Conservation (phyloP, 129 eudicot genomes). For the Saussurea involucrata region DNA sequence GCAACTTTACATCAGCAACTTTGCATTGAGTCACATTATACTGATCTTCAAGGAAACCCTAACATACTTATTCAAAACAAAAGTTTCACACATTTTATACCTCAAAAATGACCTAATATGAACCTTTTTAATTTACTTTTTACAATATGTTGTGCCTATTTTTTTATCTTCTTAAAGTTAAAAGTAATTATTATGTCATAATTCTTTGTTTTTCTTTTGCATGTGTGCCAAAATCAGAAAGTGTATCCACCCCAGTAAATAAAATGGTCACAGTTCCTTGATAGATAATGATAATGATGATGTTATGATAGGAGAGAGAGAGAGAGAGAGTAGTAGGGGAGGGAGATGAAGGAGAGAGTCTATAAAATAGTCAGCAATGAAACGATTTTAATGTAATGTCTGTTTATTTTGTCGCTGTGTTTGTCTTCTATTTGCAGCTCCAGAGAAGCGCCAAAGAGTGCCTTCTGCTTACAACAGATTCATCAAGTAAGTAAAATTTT, state of each 20-base stretch:
- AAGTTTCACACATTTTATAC: not conserved
- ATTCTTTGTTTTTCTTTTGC: conserved; percentile 11
- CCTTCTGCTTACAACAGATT: conserved; percentile 99
- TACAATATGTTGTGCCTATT: not conserved
- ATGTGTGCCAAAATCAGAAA: conserved; percentile 10
- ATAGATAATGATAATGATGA: conserved; percentile 71
- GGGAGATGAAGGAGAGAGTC: conserved; percentile 12
- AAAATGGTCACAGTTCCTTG: conserved; percentile 36
- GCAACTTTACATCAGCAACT: conserved; percentile 34
- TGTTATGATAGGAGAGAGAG: conserved; percentile 47
- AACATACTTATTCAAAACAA: conserved; percentile 9
- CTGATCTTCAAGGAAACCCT: conserved; percentile 35
- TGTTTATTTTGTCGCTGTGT: conserved; percentile 45
- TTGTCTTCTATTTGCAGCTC: conserved; percentile 64
- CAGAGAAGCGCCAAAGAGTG: conserved; percentile 99
- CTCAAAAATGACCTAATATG: not conserved
- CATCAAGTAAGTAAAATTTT: conserved; percentile 68
- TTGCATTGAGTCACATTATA: conserved; percentile 20
- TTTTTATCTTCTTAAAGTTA: not conserved
- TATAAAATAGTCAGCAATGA: conserved; percentile 51
- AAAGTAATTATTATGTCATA: not conserved
- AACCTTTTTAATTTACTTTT: not conserved
- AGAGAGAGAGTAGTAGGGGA: conserved; percentile 21
- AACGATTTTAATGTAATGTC: conserved; percentile 39
- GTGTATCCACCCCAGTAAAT: conserved; percentile 36